phyloP scores from a whole-genome alignment of 352 stramenopile species.

The Aphanomyces euteiches region DNA sequence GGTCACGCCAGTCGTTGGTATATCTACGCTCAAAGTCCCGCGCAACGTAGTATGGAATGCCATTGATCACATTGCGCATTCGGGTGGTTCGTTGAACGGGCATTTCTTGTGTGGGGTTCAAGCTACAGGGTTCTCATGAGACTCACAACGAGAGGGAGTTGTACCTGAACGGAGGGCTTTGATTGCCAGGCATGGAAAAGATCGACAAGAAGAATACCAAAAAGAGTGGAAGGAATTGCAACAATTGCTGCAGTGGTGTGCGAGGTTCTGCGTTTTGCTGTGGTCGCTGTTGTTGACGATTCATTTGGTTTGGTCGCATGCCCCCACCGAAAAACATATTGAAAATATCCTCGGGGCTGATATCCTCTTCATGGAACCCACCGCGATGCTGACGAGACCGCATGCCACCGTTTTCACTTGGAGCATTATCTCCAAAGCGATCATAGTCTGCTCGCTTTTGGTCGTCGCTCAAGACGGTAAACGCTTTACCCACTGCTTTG shows the following conservation, averaged over 20 bases:
- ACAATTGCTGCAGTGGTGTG: slow-evolving; percentile 47
- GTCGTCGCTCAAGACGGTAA: slow-evolving; percentile 86
- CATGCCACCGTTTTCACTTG: slow-evolving; percentile 36
- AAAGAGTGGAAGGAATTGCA: slow-evolving; percentile 81
- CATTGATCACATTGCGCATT: slow-evolving; percentile 78
- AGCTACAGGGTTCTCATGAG: slow-evolving; percentile 36
- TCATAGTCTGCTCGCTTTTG: slow-evolving; percentile 88
- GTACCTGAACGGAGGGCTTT: slow-evolving; percentile 76
- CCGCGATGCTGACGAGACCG: slow-evolving; percentile 37
- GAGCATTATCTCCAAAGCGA: slow-evolving; percentile 56
- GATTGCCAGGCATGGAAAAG: slow-evolving; percentile 62
- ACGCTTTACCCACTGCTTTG: slow-evolving; percentile 94
- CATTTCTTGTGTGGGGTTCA: slow-evolving; percentile 71
- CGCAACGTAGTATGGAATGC: slow-evolving; percentile 86
- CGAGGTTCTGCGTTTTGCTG: slow-evolving; percentile 42
- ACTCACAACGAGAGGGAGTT: background rate
- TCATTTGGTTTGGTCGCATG: slow-evolving; percentile 53
- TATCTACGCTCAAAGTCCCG: slow-evolving; percentile 83
- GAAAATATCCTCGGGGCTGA: slow-evolving; percentile 89
- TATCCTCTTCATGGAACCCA: slow-evolving; percentile 70
- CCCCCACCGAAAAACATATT: slow-evolving; percentile 90
- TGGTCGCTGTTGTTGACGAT: slow-evolving; percentile 35
- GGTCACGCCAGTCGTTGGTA: slow-evolving; percentile 78
- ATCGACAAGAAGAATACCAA: slow-evolving; percentile 83
- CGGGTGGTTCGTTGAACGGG: slow-evolving; percentile 69